Evolutionary conservation across 768 basidiomycete species (phyloP).

Genomic region (Russula olivacea): DNA sequence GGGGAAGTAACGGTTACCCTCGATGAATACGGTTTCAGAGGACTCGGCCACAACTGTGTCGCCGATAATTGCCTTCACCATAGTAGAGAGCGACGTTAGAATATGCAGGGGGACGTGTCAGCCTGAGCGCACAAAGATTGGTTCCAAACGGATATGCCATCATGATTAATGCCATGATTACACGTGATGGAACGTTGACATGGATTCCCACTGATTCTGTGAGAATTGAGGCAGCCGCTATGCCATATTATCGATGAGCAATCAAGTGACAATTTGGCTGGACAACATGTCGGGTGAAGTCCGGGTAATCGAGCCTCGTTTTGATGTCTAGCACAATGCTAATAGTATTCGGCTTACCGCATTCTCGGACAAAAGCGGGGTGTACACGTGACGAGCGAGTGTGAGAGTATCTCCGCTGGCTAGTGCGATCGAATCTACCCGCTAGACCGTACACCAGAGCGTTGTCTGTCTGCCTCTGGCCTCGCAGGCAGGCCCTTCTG

Average conservation of each 20-base stretch:
- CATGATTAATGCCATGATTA: too few species aligned
- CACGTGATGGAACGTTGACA: neutral
- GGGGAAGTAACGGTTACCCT: slow-evolving; percentile 73
- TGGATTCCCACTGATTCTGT: too few species aligned
- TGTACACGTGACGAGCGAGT: neutral
- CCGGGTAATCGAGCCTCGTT: too few species aligned
- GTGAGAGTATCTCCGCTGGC: neutral
- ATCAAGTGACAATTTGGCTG: too few species aligned
- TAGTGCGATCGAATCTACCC: neutral
- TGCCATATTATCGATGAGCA: too few species aligned
- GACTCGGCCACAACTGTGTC: slow-evolving; percentile 54
- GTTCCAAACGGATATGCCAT: neutral
- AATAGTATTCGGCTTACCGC: too few species aligned
- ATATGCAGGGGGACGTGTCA: neutral
- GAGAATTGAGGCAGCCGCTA: too few species aligned
- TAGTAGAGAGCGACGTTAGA: slow-evolving; percentile 10
- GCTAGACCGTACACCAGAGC: neutral
- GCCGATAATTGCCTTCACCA: slow-evolving; percentile 50
- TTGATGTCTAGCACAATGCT: too few species aligned
- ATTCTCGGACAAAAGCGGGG: neutral
- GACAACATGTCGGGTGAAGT: too few species aligned
- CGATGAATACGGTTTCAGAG: slow-evolving; percentile 48
- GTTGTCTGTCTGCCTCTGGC: neutral
- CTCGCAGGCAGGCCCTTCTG: slow-evolving; percentile 1
- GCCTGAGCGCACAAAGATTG: too few species aligned